Evolutionary conservation across 768 basidiomycete genomes (phyloP), one percentile per base, ranked within the genome.

Genomic region (Leccinum subgranulosum): DNA sequence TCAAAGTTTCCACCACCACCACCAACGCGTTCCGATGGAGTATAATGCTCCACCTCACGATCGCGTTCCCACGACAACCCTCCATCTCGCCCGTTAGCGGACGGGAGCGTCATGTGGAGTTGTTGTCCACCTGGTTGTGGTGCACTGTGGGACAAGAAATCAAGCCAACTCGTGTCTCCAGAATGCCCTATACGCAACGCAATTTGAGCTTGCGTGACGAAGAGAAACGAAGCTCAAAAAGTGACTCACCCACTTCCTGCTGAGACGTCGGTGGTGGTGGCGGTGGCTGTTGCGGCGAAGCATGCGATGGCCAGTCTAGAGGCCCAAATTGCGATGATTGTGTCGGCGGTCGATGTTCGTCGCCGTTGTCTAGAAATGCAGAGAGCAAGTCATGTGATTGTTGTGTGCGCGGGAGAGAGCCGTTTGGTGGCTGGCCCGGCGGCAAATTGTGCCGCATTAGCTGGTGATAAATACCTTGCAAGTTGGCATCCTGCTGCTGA

Each of bases 271-370:
- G 59, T 17, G 61, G 53, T 8, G 65, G 45, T 34, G 49, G 28
- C 53, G 60, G 71, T 21, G 56, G 14, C n/a, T 64, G 59, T 46
- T 59, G 71, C n/a, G 64, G 51, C 3, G 70, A 54, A 8, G 59
- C 62, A 53, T 73, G 72, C 6, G 73, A 68, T 19, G 72, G 72
- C 72, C 72, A 73, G 52, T 73, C 72, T n/a, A 73, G 23, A 29
- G 72, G 48, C 4, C 39, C 50, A 10, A 65, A 73, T 14, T 69
- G 69, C 1, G 72, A 60, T 12, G 68, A 19, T 25, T 63, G 65
- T 53, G 57, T 60, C 48, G 60, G 66, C 10, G 58, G 62, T 29
- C 69, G 60, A 15, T 62, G 67, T 27, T 73, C 71, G 11, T 74
- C 69, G 1, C 63, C 50, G 7, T 65, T 67, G 12, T 73, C 73